These are phyloP conservation scores for Nyctanthes arbortristis DNA, from an alignment of 257 asterid genomes.

Conservation along the genomic window DNA sequence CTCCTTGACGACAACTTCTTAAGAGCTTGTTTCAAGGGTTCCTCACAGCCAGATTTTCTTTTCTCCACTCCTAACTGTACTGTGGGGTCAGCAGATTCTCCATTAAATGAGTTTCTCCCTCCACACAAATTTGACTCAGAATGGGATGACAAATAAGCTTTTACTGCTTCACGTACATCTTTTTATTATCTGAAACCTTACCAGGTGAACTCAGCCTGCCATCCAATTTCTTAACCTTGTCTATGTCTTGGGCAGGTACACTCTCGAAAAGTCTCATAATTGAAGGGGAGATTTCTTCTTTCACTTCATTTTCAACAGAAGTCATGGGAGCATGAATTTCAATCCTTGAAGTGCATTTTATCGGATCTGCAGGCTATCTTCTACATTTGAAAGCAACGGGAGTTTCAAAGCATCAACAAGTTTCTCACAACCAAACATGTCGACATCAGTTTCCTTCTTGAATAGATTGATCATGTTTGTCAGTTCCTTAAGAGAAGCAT, in stretches of 20 bases:
- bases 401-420: constrained; percentile 77
- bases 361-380: constrained; percentile 33
- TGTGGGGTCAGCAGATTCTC: constrained; percentile 33
- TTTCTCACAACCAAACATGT: constrained; percentile 61
- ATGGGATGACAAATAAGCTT: constrained; percentile 18
- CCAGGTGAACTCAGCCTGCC: constrained; percentile 44
- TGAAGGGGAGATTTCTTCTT: constrained; percentile 35
- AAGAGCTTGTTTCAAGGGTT: constrained; percentile 38
- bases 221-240: constrained; percentile 44
- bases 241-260: constrained; percentile 38
- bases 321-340: not conserved
- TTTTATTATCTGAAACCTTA: constrained; percentile 38
- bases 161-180: constrained; percentile 39
- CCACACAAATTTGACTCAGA: constrained; percentile 40
- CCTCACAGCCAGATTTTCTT: constrained; percentile 45
- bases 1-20: constrained; percentile 46
- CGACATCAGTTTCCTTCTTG: constrained; percentile 54
- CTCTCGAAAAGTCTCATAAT: constrained; percentile 39
- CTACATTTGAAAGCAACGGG: constrained; percentile 66
- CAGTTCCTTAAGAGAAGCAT: constrained; percentile 28
- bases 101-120: constrained; percentile 37
- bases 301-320: constrained; percentile 30
- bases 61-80: constrained; percentile 43
- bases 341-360: constrained; percentile 29
- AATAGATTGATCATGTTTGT: constrained; percentile 22